These are phyloP conservation scores for Cryptosporidium tyzzeri DNA, from an alignment of 169 alveolate genomes.

Conservation along the genomic window DNA sequence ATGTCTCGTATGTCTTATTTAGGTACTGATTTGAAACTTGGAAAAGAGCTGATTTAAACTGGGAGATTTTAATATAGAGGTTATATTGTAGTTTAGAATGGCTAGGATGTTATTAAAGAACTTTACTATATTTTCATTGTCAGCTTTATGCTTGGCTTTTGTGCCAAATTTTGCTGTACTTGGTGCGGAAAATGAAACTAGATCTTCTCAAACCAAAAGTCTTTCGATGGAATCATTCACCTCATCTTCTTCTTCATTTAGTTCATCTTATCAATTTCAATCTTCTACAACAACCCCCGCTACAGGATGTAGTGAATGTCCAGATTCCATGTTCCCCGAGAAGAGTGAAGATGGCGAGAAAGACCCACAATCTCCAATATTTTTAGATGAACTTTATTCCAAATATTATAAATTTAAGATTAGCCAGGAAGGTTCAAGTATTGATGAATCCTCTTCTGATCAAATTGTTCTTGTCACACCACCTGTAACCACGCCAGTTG, in stretches of 20 bases:
- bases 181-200: background rate
- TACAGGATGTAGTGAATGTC: background rate
- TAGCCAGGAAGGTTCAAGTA: background rate
- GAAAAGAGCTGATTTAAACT: background rate
- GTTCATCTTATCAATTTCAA: background rate
- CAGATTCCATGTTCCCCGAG: constrained; percentile 14
- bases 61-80: background rate
- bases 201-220: background rate
- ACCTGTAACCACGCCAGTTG: background rate
- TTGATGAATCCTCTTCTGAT: background rate
- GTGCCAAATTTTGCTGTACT: background rate
- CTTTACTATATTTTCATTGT: background rate
- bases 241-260: background rate
- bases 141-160: background rate
- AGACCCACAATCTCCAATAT: background rate
- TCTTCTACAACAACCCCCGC: constrained; percentile 1
- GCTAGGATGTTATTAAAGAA: constrained; percentile 13
- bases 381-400: constrained; percentile 17
- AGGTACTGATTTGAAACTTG: background rate
- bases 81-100: background rate
- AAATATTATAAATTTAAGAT: background rate
- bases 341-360: background rate
- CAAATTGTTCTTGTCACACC: constrained; percentile 15
- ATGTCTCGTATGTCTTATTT: constrained; percentile 23
- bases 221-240: background rate